These are phyloP conservation scores for Lactifluus echinatus DNA, from an alignment of 768 basidiomycete genomes.

Conservation along the genomic window DNA sequence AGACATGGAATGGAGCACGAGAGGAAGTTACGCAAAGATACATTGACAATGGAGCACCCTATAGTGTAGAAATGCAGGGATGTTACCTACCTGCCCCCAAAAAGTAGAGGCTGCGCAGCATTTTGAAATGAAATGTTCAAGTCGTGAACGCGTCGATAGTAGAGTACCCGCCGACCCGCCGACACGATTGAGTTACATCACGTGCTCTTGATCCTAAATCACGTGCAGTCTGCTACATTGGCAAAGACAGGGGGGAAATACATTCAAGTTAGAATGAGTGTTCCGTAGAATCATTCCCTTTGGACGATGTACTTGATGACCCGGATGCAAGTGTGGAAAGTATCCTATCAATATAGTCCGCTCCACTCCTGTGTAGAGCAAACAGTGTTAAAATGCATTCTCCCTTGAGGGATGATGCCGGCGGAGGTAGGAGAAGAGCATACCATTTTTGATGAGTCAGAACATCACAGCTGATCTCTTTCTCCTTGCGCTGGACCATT, in stretches of 20 bases:
- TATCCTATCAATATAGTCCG: conserved; percentile 84
- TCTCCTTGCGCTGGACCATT: conserved; percentile 80
- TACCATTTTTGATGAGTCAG: conserved; percentile 93
- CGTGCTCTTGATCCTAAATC: not conserved
- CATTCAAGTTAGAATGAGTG: conserved; percentile 50
- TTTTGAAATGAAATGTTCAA: not conserved
- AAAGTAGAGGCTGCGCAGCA: not conserved
- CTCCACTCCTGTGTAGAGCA: conserved; percentile 59
- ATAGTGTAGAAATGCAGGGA: not conserved
- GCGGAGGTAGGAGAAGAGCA: conserved; percentile 20
- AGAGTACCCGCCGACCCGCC: too few species aligned
- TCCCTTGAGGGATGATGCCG: not conserved
- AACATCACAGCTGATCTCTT: conserved; percentile 82
- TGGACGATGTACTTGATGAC: conserved; percentile 76
- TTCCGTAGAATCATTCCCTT: conserved; percentile 86
- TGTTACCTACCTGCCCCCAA: not conserved
- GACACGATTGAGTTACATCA: not conserved
- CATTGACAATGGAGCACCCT: not conserved
- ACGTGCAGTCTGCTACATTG: not conserved
- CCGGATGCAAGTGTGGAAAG: conserved; percentile 78
- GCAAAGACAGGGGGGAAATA: not conserved
- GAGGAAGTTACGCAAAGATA: not conserved
- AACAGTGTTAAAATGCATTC: not conserved
- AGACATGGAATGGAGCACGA: not conserved
- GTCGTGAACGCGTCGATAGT: too few species aligned